Conservation (phyloP, 208 protist species). For the Crithidia mellificae region DNA sequence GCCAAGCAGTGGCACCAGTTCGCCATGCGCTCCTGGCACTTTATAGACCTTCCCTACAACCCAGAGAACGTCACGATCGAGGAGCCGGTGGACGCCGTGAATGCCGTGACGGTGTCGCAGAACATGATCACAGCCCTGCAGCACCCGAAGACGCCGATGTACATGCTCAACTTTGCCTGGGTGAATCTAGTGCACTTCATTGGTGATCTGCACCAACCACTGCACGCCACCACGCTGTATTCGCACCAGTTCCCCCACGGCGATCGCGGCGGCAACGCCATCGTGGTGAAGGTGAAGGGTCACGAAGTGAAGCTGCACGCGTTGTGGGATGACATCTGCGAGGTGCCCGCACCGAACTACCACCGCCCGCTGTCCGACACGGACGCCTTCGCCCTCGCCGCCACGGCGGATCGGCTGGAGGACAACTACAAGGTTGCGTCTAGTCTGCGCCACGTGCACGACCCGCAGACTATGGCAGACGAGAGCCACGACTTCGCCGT, state of each 20-base stretch:
- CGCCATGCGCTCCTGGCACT: slow-evolving; percentile 82
- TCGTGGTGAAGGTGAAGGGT: slow-evolving; percentile 39
- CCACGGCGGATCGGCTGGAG: slow-evolving; percentile 58
- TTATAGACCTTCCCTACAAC: slow-evolving; percentile 63
- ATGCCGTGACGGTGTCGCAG: slow-evolving; percentile 22
- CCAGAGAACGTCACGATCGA: slow-evolving; percentile 47
- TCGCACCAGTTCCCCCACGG: slow-evolving; percentile 53
- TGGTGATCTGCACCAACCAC: slow-evolving; percentile 86
- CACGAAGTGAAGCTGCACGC: slow-evolving; percentile 58
- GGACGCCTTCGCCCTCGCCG: slow-evolving; percentile 36
- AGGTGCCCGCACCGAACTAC: slow-evolving; percentile 21
- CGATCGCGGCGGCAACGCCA: slow-evolving; percentile 75
- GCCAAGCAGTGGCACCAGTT: slow-evolving; percentile 57
- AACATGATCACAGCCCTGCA: slow-evolving; percentile 23
- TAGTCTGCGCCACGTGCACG: slow-evolving; percentile 20
- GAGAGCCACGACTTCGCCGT: slow-evolving; percentile 73
- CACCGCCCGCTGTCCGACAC: slow-evolving; percentile 52
- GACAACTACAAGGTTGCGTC: slow-evolving; percentile 53
- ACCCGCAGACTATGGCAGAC: slow-evolving; percentile 36
- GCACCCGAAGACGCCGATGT: slow-evolving; percentile 33
- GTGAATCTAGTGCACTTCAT: slow-evolving; percentile 81
- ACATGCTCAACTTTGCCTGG: slow-evolving; percentile 66
- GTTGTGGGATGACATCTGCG: slow-evolving; percentile 84
- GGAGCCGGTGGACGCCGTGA: slow-evolving; percentile 18
- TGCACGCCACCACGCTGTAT: slow-evolving; percentile 62